Base-by-base conservation (phyloP, 129 eudicot genomes). In the Pseudognaphalium luteoalbum region DNA sequence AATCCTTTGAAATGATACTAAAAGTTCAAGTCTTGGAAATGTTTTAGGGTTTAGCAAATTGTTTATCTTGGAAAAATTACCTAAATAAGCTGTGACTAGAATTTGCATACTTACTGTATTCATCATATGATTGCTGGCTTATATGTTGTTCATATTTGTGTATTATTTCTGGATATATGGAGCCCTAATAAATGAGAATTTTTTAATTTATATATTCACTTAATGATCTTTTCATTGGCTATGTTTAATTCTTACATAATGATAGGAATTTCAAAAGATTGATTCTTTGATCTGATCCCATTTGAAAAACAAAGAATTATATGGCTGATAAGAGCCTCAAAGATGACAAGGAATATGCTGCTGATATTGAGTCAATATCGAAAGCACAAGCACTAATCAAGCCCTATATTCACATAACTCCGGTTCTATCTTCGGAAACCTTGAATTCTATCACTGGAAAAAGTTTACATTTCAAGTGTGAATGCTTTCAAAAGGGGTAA, bases 401-500 rank as follows among this genome's bases (percentile, higher is more conserved):
- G 37, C 78, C 92, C 3, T 76, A 83, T 82, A 79, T 83, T 75
- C 94, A 89, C 80, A 44, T 44, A 68, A 95, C 99, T 74, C 96
- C 97, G 6, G 88, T 91, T 78, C 42, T 95, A 51, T 79, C 96
- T 77, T 91, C 99, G 3, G 94, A 95, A 62, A 89, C 99, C 51
- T 84, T 95, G 32, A 78, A 95, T 81, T 70, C 83, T 59, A 69
- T 89, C 58, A 83, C 96, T 58, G 97, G 92, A 71, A 95, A 96
- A 78, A 86, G 73, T 69, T 75, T 95, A 21, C 81, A 83, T 74
- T 95, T 95, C 76, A 95, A 95, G 82, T 95, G 99, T 80, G 99
- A 95, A 86, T 89, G 97, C 78, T 91, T 89, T 44, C 99, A 95
- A 79, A 95, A 91, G 78, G 99, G 97, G 99, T 95, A 77, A 86